Evolutionary conservation across 306 rosid genomes (phyloP).

Genomic region (Dalbergia cochinchinensis): DNA sequence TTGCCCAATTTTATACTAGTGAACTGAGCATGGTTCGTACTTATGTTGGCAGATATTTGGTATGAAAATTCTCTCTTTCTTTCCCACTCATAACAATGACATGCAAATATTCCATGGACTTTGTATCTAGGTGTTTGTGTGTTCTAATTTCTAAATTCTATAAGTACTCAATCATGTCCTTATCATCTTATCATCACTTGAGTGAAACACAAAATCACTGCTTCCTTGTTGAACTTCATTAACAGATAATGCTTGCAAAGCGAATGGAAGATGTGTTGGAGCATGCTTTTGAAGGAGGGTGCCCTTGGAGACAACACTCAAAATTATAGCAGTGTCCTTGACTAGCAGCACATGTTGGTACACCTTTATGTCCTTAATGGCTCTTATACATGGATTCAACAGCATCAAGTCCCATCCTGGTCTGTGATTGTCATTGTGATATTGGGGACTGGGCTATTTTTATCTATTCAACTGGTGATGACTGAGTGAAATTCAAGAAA

Average conservation of each 20-base stretch:
- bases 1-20: constrained; percentile 1
- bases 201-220: constrained; percentile 20
- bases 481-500: constrained; percentile 39
- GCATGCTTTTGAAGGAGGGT: constrained; percentile 86
- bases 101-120: not conserved
- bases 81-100: not conserved
- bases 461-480: constrained; percentile 25
- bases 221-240: constrained; percentile 17
- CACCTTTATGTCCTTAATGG: constrained; percentile 38
- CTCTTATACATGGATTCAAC: constrained; percentile 39
- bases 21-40: constrained; percentile 15
- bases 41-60: constrained; percentile 8
- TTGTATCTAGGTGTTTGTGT: not conserved
- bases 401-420: constrained; percentile 30
- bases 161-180: constrained; percentile 32
- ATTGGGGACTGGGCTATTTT: constrained; percentile 17
- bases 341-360: not conserved
- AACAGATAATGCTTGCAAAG: constrained; percentile 77
- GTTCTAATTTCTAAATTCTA: constrained; percentile 30
- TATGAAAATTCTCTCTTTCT: not conserved
- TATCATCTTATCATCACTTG: not conserved
- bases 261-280: constrained; percentile 85
- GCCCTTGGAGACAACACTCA: constrained; percentile 80
- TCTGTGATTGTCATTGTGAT: constrained; percentile 35
- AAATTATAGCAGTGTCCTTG: constrained; percentile 62